phyloP scores from a whole-genome alignment of 129 eudicot genomes.

The Artemisia argyi region DNA sequence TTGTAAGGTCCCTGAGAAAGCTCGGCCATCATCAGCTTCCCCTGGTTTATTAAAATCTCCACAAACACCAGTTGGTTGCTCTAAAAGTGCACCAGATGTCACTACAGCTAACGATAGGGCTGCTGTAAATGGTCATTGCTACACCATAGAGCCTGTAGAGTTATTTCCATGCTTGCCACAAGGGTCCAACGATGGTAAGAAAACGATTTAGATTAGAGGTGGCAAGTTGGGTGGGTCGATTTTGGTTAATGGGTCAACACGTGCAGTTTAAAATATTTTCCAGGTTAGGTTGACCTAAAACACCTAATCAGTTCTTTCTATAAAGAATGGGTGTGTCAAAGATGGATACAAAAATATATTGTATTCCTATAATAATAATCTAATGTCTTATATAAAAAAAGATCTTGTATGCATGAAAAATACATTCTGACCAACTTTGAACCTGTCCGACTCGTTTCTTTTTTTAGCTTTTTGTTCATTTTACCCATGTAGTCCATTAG shows the following conservation, averaged over 20 bases:
- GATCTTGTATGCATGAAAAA: too few relatives aligned
- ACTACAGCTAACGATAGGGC: slow-evolving; percentile 4
- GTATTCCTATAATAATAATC: too few relatives aligned
- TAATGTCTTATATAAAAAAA: too few relatives aligned
- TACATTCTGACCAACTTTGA: too few relatives aligned
- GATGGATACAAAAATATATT: too few relatives aligned
- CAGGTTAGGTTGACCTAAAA: too few relatives aligned
- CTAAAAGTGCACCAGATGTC: slow-evolving; percentile 21
- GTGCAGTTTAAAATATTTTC: too few relatives aligned
- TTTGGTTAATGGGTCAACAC: neutral
- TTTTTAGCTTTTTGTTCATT: too few relatives aligned
- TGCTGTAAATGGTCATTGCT: slow-evolving; percentile 5
- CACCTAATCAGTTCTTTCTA: too few relatives aligned
- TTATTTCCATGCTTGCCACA: neutral
- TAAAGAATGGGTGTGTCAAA: too few relatives aligned
- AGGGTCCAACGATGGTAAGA: slow-evolving; percentile 26
- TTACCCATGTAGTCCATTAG: too few relatives aligned
- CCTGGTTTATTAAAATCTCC: slow-evolving; percentile 17
- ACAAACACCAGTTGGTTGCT: slow-evolving; percentile 27
- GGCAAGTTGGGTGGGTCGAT: neutral
- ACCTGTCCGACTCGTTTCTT: too few relatives aligned
- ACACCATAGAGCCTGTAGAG: neutral
- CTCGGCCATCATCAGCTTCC: slow-evolving; percentile 24
- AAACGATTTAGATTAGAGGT: neutral
- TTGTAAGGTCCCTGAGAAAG: slow-evolving; percentile 40